These are phyloP conservation scores for Kwoniella heveanensis DNA, from an alignment of 768 basidiomycete genomes.

Conservation along the genomic window DNA sequence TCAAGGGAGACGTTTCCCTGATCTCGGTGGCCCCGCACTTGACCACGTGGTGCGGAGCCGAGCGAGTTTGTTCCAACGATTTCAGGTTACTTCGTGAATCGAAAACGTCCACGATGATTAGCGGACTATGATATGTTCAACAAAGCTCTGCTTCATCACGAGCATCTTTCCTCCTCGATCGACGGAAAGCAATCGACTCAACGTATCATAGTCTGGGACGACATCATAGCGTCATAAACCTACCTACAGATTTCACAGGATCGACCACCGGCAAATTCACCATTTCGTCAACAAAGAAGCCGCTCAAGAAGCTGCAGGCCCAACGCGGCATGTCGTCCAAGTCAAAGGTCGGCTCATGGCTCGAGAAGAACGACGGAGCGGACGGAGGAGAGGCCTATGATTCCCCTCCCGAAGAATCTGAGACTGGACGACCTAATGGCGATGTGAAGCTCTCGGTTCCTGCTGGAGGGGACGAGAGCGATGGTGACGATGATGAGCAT, in stretches of 20 bases:
- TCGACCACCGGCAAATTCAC: conserved; percentile 10
- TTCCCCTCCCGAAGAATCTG: conserved; percentile 19
- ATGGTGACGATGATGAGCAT: conserved; percentile 27
- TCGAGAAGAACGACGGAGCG: conserved; percentile 31
- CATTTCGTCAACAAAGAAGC: conserved; percentile 33
- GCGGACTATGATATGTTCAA: not conserved
- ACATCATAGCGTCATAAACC: not conserved
- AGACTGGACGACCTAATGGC: conserved; percentile 9
- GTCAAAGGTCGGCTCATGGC: conserved; percentile 51
- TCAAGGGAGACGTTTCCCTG: conserved; percentile 3
- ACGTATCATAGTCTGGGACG: not conserved
- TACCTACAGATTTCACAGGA: too few relatives aligned
- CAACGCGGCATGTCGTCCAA: conserved; percentile 39
- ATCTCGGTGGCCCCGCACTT: conserved; percentile 17
- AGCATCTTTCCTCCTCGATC: not conserved
- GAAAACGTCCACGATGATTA: conserved; percentile 1
- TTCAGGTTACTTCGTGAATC: not conserved
- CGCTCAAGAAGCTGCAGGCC: conserved; percentile 43
- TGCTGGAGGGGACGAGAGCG: not conserved
- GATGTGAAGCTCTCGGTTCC: not conserved
- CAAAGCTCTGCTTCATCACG: not conserved
- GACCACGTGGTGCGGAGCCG: conserved; percentile 1
- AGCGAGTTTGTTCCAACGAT: conserved; percentile 10
- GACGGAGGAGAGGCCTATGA: conserved; percentile 42
- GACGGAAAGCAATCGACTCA: too few relatives aligned